Evolutionary conservation across 2,329 filamentous ascomycete species (phyloP), one percentile per base, ranked within the genome.

Genomic region (Dactylellina cionopaga): DNA sequence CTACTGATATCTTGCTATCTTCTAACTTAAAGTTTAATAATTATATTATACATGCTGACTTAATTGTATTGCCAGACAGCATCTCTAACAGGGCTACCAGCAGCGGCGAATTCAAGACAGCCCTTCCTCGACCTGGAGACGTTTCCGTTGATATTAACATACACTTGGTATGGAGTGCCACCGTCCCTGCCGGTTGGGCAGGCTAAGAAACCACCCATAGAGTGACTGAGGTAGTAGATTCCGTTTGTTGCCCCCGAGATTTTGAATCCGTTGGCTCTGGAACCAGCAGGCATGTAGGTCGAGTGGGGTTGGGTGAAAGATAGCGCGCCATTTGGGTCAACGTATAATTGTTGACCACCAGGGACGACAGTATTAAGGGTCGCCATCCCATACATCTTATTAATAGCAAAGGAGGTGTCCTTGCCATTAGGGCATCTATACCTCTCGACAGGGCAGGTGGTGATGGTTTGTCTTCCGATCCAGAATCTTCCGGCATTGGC

Each of bases 321-420:
- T 63, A 90, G 78, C 10, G 82, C 80, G 5, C 88, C 88, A 22
- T 82, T 79, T 2, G 83, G 80, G 2, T 80, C 81, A 60, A 90
- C 82, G 78, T 86, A 90, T 76, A 89, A 82, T 65, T 82, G 79
- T 76, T 90, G 88, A 25, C 88, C 88, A 24, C 87, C 88, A 3
- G 88, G 87, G 43, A 25, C 22, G 27, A 83, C 77, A 29, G 86
- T 83, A 80, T 82, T 35, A 78, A 81, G 80, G 75, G 81, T 75
- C 44, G n/a, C n/a, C n/a, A n/a, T n/a, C n/a, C 62, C 51, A 7
- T 19, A 27, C 10, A 41, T 1, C 44, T 74, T 75, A 11, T 80
- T 79, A 25, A 81, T 80, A 33, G 79, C 76, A 47, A 86, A 79
- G 6, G 83, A 81, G 6, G 85, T 86, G 25, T 77, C 74, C 65